These are phyloP conservation scores for Solanum hybrid DNA, from an alignment of 305 asterid genomes.

Conservation along the genomic window DNA sequence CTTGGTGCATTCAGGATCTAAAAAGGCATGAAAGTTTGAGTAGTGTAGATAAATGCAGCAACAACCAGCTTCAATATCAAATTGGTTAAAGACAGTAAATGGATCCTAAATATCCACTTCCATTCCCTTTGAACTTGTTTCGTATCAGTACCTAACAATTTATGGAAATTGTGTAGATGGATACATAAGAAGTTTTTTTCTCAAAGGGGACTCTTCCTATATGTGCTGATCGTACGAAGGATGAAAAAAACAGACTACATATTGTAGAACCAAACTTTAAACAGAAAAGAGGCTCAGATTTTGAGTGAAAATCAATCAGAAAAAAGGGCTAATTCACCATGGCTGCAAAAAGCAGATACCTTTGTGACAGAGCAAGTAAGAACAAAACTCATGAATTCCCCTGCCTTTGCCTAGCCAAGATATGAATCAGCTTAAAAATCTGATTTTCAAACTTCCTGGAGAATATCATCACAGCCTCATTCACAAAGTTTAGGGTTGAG, in stretches of 20 bases:
- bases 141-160: neutral
- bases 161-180: neutral
- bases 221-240: neutral
- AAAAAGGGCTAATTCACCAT: neutral
- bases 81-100: neutral
- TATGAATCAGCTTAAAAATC: neutral
- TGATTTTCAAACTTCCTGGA: neutral
- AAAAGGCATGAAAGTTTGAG: neutral
- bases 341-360: neutral
- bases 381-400: neutral
- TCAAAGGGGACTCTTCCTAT: neutral
- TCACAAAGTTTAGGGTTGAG: neutral
- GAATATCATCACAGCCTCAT: neutral
- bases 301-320: neutral
- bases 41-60: neutral
- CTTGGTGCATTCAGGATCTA: neutral
- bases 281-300: constrained; percentile 4
- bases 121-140: neutral
- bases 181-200: neutral
- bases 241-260: neutral
- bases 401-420: constrained; percentile 10
- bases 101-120: neutral
- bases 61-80: neutral
- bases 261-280: neutral
- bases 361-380: neutral